Base-by-base conservation (phyloP, 345 rosid genomes). In the Linum lewisii region DNA sequence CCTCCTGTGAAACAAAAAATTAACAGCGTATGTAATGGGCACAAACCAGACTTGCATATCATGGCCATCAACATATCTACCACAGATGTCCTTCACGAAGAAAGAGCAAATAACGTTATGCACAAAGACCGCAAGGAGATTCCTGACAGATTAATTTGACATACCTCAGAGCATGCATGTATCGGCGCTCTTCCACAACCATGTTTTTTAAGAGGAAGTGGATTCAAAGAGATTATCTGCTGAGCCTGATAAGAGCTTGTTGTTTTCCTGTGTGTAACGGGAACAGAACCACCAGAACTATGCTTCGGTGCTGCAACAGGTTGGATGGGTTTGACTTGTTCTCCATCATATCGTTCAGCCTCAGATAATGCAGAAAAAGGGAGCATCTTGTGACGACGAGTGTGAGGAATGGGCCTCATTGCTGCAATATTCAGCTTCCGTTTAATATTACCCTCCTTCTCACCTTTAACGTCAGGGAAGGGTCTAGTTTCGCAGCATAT, bases 151-250 rank as follows among this genome's bases (percentile, higher is more conserved):
- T 13, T 20, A 47, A 73, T 54, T 55, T 50, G 51, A 63, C 72
- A 63, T 72, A 89, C 99, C 99, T 94, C 99, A 49, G 95, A 77
- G 83, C 99, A 94, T 66, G 32, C 85, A 71, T 85, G 99, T 60
- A 94, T 85, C 34, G 93, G 96, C 37, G 95, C 80, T 83, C 99
- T 84, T 32, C 88, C 93, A 79, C 99, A 94, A 44, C 96, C 96
- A 66, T 94, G 99, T 75, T 94, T 94, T 78, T 87, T 94, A 50
- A 94, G 78, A 63, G 99, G 97, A 45, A 89, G 67, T 51, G 99
- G 99, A 67, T 94, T 94, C 63, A 94, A 64, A 52, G 99, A 84
- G 37, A 94, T 80, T 60, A 94, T 78, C 75, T 94, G 99, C 63
- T 89, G 96, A 60, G 92, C 82, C 80, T 85, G 97, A 66, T 77